Evolutionary conservation across 352 stramenopile species (phyloP).

Genomic region (Globisporangium spinosum): DNA sequence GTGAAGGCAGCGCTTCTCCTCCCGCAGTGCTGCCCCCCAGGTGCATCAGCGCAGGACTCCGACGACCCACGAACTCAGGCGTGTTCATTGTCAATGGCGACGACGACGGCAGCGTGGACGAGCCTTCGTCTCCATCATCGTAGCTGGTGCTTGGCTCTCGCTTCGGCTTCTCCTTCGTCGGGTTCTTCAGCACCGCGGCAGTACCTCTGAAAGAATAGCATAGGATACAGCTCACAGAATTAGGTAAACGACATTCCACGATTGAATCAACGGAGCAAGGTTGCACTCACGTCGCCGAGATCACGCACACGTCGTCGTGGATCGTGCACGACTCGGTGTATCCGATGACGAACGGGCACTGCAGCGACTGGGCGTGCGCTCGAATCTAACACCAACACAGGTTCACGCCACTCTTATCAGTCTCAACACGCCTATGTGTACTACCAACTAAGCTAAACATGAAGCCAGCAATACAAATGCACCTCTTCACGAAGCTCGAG

Average conservation of each 20-base stretch:
- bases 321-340: constrained; percentile 97
- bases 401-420: not conserved
- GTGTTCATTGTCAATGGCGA: constrained; percentile 36
- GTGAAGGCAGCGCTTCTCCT: constrained; percentile 15
- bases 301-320: constrained; percentile 96
- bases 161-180: constrained; percentile 32
- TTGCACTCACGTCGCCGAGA: constrained; percentile 89
- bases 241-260: not conserved
- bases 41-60: constrained; percentile 48
- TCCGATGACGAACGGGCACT: constrained; percentile 95
- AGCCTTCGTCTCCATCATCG: constrained; percentile 35
- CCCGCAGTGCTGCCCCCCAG: constrained; percentile 17
- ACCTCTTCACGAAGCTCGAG: constrained; percentile 95
- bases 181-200: constrained; percentile 76
- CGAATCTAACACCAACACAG: constrained; percentile 62
- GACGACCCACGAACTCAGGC: constrained; percentile 35
- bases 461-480: not conserved
- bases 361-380: constrained; percentile 93
- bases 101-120: constrained; percentile 18
- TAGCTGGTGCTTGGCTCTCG: constrained; percentile 40
- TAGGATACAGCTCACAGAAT: not conserved
- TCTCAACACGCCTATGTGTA: not conserved
- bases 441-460: not conserved
- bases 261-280: not conserved
- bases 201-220: constrained; percentile 41